Conservation (phyloP, 2,329 filamentous ascomycete genomes). For the Hirsutella thompsonii region DNA sequence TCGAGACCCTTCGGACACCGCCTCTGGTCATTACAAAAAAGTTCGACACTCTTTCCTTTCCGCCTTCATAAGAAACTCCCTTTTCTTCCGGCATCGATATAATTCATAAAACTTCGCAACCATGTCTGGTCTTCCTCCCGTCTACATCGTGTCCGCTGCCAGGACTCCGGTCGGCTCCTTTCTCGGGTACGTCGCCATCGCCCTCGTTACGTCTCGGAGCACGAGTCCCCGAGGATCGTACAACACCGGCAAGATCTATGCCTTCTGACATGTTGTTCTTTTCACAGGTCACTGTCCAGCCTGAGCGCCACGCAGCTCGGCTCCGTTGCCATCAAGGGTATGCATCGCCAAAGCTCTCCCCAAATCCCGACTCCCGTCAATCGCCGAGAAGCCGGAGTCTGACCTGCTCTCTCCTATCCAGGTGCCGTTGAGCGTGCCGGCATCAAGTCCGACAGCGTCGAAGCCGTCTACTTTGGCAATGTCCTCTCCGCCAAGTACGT, state of each 20-base stretch:
- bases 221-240: too few relatives aligned
- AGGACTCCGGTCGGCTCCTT: conserved; percentile 91
- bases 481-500: conserved; percentile 87
- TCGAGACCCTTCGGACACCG: too few relatives aligned
- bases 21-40: too few relatives aligned
- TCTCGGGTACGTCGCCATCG: conserved; percentile 52
- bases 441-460: conserved; percentile 77
- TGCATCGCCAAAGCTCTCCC: background rate
- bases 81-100: background rate
- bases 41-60: background rate
- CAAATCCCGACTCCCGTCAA: background rate
- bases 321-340: conserved; percentile 85
- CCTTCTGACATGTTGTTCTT: conserved; percentile 6
- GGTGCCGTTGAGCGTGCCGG: conserved; percentile 76
- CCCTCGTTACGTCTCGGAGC: background rate
- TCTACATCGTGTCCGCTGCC: conserved; percentile 90
- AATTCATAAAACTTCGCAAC: conserved; percentile 1
- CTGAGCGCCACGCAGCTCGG: conserved; percentile 79
- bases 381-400: too few relatives aligned
- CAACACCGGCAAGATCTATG: background rate
- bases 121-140: conserved; percentile 72
- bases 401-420: conserved; percentile 13
- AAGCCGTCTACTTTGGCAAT: conserved; percentile 98
- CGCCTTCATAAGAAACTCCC: background rate
- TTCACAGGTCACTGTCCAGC: conserved; percentile 68